Conservation (phyloP, 306 rosid genomes). For the Castanospermum australe region DNA sequence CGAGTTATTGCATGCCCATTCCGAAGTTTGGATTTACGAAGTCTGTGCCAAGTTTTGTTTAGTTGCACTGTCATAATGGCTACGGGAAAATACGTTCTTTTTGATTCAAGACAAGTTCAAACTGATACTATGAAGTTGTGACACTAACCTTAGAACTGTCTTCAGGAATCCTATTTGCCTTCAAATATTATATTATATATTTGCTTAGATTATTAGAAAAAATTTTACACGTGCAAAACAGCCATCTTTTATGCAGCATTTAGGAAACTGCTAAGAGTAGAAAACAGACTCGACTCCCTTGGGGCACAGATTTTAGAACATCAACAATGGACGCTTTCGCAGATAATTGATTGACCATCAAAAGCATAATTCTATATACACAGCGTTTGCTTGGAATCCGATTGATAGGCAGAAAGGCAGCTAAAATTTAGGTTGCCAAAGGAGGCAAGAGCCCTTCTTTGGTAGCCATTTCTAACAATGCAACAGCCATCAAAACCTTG, state of each 20-base stretch:
- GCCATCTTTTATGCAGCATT: too few species aligned
- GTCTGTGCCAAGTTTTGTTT: background rate
- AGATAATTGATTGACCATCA: too few species aligned
- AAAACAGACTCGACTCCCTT: too few species aligned
- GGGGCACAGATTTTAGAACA: too few species aligned
- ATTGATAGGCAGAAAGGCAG: background rate
- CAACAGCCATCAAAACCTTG: constrained; percentile 71
- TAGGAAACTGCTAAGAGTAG: too few species aligned
- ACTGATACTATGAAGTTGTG: background rate
- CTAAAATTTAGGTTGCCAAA: constrained; percentile 9
- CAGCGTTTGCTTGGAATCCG: too few species aligned
- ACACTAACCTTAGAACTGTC: background rate
- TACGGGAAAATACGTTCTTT: background rate
- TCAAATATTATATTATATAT: too few species aligned
- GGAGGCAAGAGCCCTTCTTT: constrained; percentile 65
- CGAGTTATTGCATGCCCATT: background rate
- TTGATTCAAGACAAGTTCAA: background rate
- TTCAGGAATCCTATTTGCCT: too few species aligned
- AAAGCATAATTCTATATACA: too few species aligned
- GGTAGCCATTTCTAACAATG: constrained; percentile 80
- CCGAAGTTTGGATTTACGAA: background rate
- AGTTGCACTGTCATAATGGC: background rate
- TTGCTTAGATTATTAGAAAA: too few species aligned
- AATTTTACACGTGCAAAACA: too few species aligned
- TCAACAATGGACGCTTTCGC: too few species aligned